Evolutionary conservation across 257 asterid species (phyloP).

Genomic region (Jacaranda copaia): DNA sequence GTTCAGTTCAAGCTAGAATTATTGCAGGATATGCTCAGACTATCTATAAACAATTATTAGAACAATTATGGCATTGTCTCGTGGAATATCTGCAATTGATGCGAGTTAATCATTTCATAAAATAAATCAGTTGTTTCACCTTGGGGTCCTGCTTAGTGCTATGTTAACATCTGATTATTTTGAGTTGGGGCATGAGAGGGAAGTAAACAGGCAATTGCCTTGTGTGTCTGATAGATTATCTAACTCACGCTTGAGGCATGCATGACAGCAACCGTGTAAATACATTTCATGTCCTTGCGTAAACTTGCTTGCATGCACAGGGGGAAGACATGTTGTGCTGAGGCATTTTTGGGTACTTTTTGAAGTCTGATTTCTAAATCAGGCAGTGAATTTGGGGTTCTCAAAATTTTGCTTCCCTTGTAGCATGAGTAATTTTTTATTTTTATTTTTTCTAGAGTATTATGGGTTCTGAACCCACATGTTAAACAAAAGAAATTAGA

Average conservation of each 20-base stretch:
- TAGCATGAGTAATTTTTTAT: no score
- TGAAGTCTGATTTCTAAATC: background rate
- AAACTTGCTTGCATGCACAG: no score
- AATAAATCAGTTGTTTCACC: background rate
- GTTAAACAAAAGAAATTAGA: background rate
- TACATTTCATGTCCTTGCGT: no score
- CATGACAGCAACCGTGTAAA: no score
- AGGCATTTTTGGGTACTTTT: background rate
- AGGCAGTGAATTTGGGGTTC: background rate
- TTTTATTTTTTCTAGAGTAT: no score
- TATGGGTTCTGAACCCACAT: slow-evolving; percentile 7
- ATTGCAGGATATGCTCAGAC: slow-evolving; percentile 13
- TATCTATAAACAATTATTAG: background rate
- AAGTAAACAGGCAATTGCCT: background rate
- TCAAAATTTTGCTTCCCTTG: background rate
- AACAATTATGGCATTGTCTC: slow-evolving; percentile 13
- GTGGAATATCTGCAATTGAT: slow-evolving; percentile 21
- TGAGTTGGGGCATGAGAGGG: slow-evolving; percentile 4
- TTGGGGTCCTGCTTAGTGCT: background rate
- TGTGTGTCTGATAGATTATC: background rate
- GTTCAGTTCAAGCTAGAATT: slow-evolving; percentile 14
- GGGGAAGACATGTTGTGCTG: background rate
- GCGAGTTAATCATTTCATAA: slow-evolving; percentile 3
- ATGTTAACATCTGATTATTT: background rate
- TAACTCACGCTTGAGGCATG: no score